phyloP scores from a whole-genome alignment of 768 basidiomycete species.

The Tulasnella sp. region DNA sequence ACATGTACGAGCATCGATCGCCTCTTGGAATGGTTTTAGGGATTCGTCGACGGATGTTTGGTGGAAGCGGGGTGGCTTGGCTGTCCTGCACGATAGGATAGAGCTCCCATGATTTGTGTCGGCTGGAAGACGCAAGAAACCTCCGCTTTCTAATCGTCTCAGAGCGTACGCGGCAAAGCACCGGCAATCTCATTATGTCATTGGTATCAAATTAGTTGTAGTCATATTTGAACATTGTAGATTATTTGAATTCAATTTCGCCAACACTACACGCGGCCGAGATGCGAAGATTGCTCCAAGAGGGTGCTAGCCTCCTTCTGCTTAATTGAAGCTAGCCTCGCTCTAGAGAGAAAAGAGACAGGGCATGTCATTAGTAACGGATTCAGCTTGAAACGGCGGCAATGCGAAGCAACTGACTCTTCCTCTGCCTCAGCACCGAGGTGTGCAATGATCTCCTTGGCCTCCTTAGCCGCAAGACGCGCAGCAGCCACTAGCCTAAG shows the following conservation, averaged over 20 bases:
- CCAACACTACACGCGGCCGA: constrained; percentile 1
- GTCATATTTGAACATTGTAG: no score
- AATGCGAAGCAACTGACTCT: not conserved
- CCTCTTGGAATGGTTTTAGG: no score
- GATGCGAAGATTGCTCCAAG: not conserved
- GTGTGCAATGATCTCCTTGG: constrained; percentile 2
- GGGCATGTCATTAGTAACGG: not conserved
- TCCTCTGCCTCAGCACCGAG: constrained; percentile 9
- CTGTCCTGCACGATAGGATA: no score
- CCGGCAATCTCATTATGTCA: no score
- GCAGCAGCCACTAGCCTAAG: not conserved
- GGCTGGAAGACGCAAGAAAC: no score
- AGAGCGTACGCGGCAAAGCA: no score
- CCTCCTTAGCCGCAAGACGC: constrained; percentile 7
- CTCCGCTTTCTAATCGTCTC: no score
- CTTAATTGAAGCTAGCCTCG: constrained; percentile 4
- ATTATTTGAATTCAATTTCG: not conserved
- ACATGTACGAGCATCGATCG: no score
- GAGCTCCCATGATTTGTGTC: no score
- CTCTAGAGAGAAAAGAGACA: not conserved
- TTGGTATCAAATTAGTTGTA: no score
- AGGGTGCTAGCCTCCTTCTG: constrained; percentile 8
- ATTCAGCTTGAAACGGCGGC: not conserved
- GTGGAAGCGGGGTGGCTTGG: no score
- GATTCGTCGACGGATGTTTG: no score